phyloP scores from a whole-genome alignment of 331 rosid species.

The Pyrus hybrid region DNA sequence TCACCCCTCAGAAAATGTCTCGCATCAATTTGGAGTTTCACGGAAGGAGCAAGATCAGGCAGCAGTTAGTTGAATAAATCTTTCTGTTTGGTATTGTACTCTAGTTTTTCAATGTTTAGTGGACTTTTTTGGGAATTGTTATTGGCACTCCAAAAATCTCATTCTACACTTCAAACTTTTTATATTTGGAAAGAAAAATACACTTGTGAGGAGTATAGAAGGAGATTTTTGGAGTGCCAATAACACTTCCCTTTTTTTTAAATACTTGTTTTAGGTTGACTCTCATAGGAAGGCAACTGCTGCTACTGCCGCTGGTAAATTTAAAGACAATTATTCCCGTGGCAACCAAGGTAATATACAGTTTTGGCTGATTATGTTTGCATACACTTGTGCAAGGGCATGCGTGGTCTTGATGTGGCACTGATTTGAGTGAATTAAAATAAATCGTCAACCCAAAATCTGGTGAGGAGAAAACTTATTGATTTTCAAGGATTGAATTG shows the following conservation, averaged over 20 bases:
- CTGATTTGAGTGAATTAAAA: constrained; percentile 6
- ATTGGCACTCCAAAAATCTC: too few species aligned
- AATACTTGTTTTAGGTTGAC: constrained; percentile 56
- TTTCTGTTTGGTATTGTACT: background rate
- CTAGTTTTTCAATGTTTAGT: background rate
- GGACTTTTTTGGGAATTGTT: too few species aligned
- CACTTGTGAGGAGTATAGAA: too few species aligned
- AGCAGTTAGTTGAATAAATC: constrained; percentile 57
- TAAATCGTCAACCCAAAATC: constrained; percentile 86
- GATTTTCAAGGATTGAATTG: too few species aligned
- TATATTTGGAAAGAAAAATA: too few species aligned
- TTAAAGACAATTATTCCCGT: constrained; percentile 88
- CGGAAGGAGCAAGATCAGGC: constrained; percentile 93
- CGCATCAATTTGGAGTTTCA: constrained; percentile 76
- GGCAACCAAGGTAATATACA: constrained; percentile 58
- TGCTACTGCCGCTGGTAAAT: constrained; percentile 88
- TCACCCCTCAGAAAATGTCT: constrained; percentile 92
- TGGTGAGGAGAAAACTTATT: constrained; percentile 76
- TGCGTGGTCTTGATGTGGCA: constrained; percentile 12
- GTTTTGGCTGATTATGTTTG: background rate
- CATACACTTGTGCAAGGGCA: background rate
- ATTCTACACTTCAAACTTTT: too few species aligned
- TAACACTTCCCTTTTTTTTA: constrained; percentile 4
- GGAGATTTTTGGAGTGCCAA: too few species aligned
- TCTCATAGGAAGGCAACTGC: constrained; percentile 92